Conservation (phyloP, 108 stramenopile genomes). For the Cyclostephanos invisitatus region DNA sequence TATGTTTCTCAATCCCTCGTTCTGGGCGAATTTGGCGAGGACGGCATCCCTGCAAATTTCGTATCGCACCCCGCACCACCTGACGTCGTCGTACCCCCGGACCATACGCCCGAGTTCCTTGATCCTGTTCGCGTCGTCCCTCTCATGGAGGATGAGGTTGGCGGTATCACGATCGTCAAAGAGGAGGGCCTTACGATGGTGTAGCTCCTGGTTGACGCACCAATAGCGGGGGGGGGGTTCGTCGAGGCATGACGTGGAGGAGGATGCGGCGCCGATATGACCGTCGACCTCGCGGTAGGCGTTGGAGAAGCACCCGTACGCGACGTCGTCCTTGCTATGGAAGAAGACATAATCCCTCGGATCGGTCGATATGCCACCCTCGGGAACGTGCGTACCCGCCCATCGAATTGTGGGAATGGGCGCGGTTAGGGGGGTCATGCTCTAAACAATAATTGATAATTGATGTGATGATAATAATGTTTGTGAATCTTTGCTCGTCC, state of each 20-base stretch:
- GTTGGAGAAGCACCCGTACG: constrained; percentile 36
- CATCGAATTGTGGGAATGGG: neutral
- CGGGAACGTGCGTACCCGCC: neutral
- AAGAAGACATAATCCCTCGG: constrained; percentile 33
- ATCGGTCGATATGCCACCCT: constrained; percentile 2
- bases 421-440: no score
- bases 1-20: constrained; percentile 24
- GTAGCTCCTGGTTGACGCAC: constrained; percentile 45
- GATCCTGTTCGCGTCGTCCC: constrained; percentile 24
- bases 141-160: constrained; percentile 23
- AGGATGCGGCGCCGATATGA: constrained; percentile 1
- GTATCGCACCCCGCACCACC: constrained; percentile 33
- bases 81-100: constrained; percentile 32
- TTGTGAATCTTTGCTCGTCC: no score
- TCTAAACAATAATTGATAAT: no score
- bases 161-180: constrained; percentile 32
- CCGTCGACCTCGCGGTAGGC: constrained; percentile 26
- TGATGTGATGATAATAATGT: no score
- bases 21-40: constrained; percentile 27
- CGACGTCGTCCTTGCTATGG: constrained; percentile 28
- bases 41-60: constrained; percentile 36
- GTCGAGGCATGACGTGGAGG: neutral
- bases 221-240: constrained; percentile 4
- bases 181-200: constrained; percentile 30
- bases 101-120: constrained; percentile 35